Base-by-base conservation (phyloP, 1,284 basidiomycete genomes). In the Rhodofomes roseus region DNA sequence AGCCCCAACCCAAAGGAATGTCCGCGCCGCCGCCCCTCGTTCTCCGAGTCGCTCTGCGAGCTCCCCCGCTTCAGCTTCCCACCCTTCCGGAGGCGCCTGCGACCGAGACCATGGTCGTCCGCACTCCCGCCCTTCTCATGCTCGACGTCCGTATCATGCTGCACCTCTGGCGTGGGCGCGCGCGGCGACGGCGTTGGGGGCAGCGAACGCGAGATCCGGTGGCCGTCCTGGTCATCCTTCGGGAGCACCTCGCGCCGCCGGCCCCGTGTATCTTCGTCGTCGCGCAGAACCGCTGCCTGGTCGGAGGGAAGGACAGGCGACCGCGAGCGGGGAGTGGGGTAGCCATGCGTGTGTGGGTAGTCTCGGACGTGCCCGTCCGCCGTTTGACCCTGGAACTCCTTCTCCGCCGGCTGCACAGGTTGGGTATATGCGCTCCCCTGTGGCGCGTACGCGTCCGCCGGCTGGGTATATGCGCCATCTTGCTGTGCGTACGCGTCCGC, bases 321-420 rank as follows among this genome's bases (percentile, higher is more conserved):
- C 20, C 53, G 57, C 18, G 61, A 59, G 37, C 51, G 53, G 14
- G 57, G 61, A n/a, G 61, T 57, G 25, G 61, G 58, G 53, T 62
- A 62, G 18, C 61, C 61, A 36, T 59, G 43, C 53, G 60, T 55
- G 51, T 57, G 34, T 29, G 29, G 53, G 44, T 55, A 59, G 22
- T n/a, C 58, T 43, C 54, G 43, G 51, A 20, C 43, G 22, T 25
- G 40, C 4, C 25, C 52, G 9, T 20, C 34, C 2, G 4, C 37
- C 18, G 12, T 37, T 9, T 25, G 12, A n/a, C 25, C 53, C 3
- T 20, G n/a, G 12, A 27, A 22, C 39, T n/a, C 40, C 9, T 9
- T 34, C 53, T 43, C 27, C 50, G 2, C 48, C 29, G 8, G 31
- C 14, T 20, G 31, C 9, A 12, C 31, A 51, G 48, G 16, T 27